Evolutionary conservation across 129 eudicot species (phyloP).

Genomic region (Deinandra increscens): DNA sequence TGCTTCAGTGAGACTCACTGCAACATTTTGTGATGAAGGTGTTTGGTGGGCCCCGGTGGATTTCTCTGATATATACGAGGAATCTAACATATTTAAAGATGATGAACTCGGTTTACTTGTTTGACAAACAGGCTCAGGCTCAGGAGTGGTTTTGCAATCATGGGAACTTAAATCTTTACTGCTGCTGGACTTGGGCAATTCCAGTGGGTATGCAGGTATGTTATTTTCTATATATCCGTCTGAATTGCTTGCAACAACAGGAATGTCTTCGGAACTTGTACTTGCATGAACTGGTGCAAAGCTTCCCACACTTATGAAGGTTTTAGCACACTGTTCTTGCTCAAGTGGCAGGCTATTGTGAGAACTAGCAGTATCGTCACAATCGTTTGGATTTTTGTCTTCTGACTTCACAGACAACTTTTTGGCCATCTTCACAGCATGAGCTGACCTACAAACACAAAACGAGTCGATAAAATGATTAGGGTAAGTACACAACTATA

Average conservation of each 20-base stretch:
- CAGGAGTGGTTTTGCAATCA: conserved; percentile 40
- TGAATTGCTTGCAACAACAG: conserved; percentile 26
- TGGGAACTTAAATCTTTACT: conserved; percentile 38
- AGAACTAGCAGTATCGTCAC: conserved; percentile 67
- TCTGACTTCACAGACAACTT: conserved; percentile 65
- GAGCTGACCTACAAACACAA: conserved; percentile 67
- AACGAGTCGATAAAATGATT: conserved; percentile 6
- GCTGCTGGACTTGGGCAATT: conserved; percentile 34
- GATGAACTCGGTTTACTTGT: conserved; percentile 55
- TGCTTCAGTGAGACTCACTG: conserved; percentile 48
- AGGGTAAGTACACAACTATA: neutral
- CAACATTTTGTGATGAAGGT: conserved; percentile 56
- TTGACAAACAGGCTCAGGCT: conserved; percentile 28
- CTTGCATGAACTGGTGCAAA: conserved; percentile 65
- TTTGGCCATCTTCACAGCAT: conserved; percentile 79
- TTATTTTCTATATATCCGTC: conserved; percentile 36
- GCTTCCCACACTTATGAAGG: conserved; percentile 73
- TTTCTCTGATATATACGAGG: conserved; percentile 61
- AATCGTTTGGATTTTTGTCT: conserved; percentile 64
- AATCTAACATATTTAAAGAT: conserved; percentile 47
- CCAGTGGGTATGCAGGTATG: conserved; percentile 29
- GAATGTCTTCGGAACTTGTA: conserved; percentile 77
- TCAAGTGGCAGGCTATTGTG: conserved; percentile 90
- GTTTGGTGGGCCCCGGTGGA: conserved; percentile 44
- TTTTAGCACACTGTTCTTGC: conserved; percentile 68